Evolutionary conservation across 78 protist genomes (phyloP).

Genomic region (Dictyostelium purpureum): DNA sequence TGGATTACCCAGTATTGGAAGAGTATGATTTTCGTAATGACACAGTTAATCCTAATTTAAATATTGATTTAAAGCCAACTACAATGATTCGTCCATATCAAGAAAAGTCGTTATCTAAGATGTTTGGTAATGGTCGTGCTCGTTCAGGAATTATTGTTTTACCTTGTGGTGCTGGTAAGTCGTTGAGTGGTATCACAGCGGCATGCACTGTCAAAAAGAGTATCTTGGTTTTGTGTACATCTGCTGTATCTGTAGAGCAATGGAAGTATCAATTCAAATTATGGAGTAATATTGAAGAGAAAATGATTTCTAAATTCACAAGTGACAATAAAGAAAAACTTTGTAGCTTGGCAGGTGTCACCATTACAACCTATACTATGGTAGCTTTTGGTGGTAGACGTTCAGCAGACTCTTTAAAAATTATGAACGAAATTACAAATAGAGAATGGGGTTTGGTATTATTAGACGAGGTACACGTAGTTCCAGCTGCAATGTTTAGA

Average conservation of each 20-base stretch:
- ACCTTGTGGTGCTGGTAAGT: constrained; percentile 99
- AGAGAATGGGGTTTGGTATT: constrained; percentile 98
- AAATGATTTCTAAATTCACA: constrained; percentile 87
- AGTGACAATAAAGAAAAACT: constrained; percentile 82
- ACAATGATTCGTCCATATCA: constrained; percentile 93
- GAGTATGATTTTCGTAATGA: constrained; percentile 97
- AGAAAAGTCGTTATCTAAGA: constrained; percentile 91
- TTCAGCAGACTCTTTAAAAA: constrained; percentile 75
- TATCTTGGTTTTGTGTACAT: constrained; percentile 93
- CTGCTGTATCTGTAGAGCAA: constrained; percentile 95
- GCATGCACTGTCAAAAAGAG: constrained; percentile 90
- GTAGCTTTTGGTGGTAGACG: constrained; percentile 87
- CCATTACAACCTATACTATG: constrained; percentile 98
- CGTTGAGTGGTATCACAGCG: constrained; percentile 98
- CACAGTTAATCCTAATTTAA: constrained; percentile 54
- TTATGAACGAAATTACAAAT: constrained; percentile 86
- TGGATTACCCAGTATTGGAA: constrained; percentile 92
- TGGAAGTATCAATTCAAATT: constrained; percentile 93
- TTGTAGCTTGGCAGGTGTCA: constrained; percentile 67
- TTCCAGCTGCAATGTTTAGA: constrained; percentile 89
- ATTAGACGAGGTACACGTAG: constrained; percentile 98
- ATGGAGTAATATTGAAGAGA: constrained; percentile 89
- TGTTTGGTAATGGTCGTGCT: constrained; percentile 98
- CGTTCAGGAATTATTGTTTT: constrained; percentile 98
- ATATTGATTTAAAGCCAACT: constrained; percentile 90